Conservation (phyloP, 176 grass and related monocot species). For the Cymbopogon citratus region DNA sequence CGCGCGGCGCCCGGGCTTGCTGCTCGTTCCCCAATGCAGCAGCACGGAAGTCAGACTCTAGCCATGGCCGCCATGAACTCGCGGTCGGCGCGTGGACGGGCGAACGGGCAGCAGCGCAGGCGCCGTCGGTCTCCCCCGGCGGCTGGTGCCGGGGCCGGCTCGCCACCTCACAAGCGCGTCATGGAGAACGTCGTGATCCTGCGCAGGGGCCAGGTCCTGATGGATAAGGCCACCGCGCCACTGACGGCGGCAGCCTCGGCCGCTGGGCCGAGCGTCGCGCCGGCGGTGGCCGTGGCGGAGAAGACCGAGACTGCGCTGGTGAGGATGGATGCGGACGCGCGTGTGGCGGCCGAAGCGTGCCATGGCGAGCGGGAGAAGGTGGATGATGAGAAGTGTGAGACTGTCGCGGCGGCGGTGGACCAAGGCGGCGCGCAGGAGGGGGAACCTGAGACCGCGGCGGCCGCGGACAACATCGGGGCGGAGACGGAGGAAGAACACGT, state of each 20-base stretch:
- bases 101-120: background rate
- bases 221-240: background rate
- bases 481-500: too few species aligned
- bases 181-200: slow-evolving; percentile 18
- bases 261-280: background rate
- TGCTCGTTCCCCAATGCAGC: background rate
- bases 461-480: background rate
- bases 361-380: background rate
- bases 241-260: background rate
- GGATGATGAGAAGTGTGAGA: background rate
- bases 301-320: background rate
- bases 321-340: background rate
- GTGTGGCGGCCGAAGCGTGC: background rate
- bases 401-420: background rate
- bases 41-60: background rate
- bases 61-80: background rate
- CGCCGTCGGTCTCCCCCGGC: background rate
- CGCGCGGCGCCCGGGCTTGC: too few species aligned
- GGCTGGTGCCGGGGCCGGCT: too few species aligned
- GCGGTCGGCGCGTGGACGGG: background rate
- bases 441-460: background rate
- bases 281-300: background rate
- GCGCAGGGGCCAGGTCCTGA: background rate
- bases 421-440: background rate
- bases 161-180: background rate